Evolutionary conservation across 1,139 yeast genomes (phyloP), one percentile per base, ranked within the genome.

Genomic region (Candida buenavistaensis): DNA sequence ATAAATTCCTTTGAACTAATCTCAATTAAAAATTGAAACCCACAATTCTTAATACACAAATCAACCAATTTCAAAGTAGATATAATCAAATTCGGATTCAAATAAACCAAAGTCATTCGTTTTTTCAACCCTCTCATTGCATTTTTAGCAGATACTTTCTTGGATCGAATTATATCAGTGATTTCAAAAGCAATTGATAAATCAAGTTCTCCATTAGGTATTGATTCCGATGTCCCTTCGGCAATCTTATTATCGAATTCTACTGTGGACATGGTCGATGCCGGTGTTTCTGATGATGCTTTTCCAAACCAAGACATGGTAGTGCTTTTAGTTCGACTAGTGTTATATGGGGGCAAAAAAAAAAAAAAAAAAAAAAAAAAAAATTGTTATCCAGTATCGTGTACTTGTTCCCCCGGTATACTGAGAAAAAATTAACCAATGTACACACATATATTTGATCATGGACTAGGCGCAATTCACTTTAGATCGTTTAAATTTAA

Each of bases 131-230:
- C 66, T 44, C 95, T 65, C 95, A 90, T 85, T 30, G 95, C 88
- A 44, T 83, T 92, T 51, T 80, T 83, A 4, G 97, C 77, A 1
- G 82, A 75, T n/a, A 88, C 78, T 43, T 84, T 79, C 54, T 89
- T 89, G 36, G 95, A 81, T 46, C 97, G 73, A 33, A 92, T 87
- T 34, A 82, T 56, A 59, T 92, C 99, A 36, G 96, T 86, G 39
- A 92, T 78, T 55, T 92, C 98, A 43, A 92, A 68, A 7, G 94
- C 90, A 33, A 78, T 69, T 5, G 82, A 78, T 43, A 87, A 71
- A 50, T 92, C 97, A 36, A 87, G 73, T 50, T 89, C 96, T 3
- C 97, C 98, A 52, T 85, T 81, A 3, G 97, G 97, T 35, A 92
- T 83, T 14, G 86, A 66, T 57, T 88, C 96, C 22, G 92, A 82